phyloP scores from a whole-genome alignment of 2,329 filamentous ascomycete genomes.

The Saccharata proteae region DNA sequence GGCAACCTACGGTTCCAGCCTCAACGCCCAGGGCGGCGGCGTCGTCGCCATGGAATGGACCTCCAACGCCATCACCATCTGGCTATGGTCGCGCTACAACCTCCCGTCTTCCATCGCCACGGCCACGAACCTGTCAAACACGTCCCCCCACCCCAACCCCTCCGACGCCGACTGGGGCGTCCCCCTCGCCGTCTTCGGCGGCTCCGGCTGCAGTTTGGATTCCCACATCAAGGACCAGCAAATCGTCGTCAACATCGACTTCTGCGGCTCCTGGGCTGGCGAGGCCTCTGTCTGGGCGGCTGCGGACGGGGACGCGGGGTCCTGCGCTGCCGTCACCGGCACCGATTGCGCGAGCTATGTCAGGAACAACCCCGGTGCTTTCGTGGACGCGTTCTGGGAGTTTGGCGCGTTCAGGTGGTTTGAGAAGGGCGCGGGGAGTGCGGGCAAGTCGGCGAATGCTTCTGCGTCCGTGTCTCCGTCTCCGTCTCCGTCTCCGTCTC shows the following conservation, averaged over 20 bases:
- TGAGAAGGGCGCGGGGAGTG: too few species aligned
- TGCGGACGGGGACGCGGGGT: constrained; percentile 15
- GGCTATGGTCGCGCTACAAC: constrained; percentile 25
- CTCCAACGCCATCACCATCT: constrained; percentile 25
- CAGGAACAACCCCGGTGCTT: constrained; percentile 17
- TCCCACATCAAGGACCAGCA: constrained; percentile 17
- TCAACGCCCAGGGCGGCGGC: constrained; percentile 25
- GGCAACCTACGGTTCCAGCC: constrained; percentile 20
- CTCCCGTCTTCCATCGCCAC: constrained; percentile 10
- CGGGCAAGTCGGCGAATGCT: too few species aligned
- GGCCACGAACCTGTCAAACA: constrained; percentile 9
- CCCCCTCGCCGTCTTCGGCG: constrained; percentile 28
- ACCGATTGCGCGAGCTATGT: constrained; percentile 31
- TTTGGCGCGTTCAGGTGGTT: constrained; percentile 14
- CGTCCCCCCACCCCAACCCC: constrained; percentile 10
- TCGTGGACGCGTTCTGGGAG: constrained; percentile 23
- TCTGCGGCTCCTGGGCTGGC: constrained; percentile 45
- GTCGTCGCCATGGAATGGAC: constrained; percentile 31
- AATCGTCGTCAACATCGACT: constrained; percentile 36
- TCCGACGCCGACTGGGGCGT: constrained; percentile 14
- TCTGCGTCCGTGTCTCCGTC: too few species aligned
- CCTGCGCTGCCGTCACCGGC: constrained; percentile 23
- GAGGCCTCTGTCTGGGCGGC: constrained; percentile 45
- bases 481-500: too few species aligned
- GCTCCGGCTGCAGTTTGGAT: constrained; percentile 33